A percentile compares a stretch with the other conserved stretches of the same genome.
phyloP scores from a whole-genome alignment of 2,329 filamentous ascomycete genomes.

The Beauveria sp. region DNA sequence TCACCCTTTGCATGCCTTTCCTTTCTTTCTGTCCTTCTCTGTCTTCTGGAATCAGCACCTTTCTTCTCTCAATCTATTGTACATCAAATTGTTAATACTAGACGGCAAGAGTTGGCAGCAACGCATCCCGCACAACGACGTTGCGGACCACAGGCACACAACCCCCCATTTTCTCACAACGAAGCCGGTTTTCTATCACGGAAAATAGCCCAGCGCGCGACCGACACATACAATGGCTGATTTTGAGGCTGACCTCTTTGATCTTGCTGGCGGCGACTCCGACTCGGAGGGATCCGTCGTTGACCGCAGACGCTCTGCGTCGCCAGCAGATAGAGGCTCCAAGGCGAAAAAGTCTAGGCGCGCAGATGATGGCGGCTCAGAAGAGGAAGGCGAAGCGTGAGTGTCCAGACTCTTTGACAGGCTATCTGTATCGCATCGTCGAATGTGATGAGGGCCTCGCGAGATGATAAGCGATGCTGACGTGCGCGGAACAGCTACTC shows the following conservation, averaged over 20 bases:
- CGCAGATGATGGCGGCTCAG: constrained; percentile 33
- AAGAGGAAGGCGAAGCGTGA: constrained; percentile 57
- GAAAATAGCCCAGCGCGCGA: not conserved
- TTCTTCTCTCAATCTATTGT: not conserved
- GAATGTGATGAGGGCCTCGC: not conserved
- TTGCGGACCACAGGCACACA: not conserved
- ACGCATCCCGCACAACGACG: not conserved
- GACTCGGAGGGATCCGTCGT: constrained; percentile 50
- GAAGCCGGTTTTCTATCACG: not conserved
- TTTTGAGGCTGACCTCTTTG: constrained; percentile 88
- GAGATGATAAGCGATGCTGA: constrained; percentile 6
- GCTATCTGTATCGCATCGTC: not conserved
- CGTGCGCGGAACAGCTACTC: constrained; percentile 50
- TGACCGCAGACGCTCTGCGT: constrained; percentile 46
- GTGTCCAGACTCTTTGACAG: constrained; percentile 14
- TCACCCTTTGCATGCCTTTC: constrained; percentile 11
- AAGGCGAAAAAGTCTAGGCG: constrained; percentile 40
- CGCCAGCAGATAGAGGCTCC: constrained; percentile 29
- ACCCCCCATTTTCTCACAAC: not conserved
- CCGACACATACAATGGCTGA: constrained; percentile 59
- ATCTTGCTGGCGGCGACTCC: constrained; percentile 74
- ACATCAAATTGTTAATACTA: not conserved
- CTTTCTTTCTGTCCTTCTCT: constrained; percentile 1
- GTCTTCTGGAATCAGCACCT: not conserved
- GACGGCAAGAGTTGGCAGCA: not conserved